Conservation (phyloP, 495 filamentous ascomycete species). For the Parathielavia appendiculata region DNA sequence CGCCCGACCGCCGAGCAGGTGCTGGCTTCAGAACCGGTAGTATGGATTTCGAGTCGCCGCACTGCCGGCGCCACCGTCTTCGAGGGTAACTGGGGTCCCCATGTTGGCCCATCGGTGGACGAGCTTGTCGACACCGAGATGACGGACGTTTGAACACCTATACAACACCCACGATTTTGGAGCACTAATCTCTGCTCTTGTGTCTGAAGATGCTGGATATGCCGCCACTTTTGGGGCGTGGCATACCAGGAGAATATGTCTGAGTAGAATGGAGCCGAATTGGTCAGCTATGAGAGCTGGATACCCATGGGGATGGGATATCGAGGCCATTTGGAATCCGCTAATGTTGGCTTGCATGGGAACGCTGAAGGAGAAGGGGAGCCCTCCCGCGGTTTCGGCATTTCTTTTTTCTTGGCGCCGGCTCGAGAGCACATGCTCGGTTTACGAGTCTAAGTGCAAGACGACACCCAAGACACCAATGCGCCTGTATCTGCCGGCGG, state of each 20-base stretch:
- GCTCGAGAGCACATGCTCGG: constrained; percentile 17
- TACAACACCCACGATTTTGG: constrained; percentile 15
- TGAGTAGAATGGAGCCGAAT: constrained; percentile 27
- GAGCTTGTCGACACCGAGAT: constrained; percentile 43
- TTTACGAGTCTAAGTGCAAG: background rate
- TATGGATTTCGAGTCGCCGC: constrained; percentile 69
- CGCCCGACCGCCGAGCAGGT: constrained; percentile 73
- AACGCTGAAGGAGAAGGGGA: constrained; percentile 15
- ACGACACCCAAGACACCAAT: constrained; percentile 2
- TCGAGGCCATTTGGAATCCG: constrained; percentile 30
- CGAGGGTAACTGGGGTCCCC: constrained; percentile 91
- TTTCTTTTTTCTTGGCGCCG: too few relatives aligned
- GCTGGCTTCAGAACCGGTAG: constrained; percentile 59
- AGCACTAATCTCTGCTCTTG: constrained; percentile 18
- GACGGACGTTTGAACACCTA: constrained; percentile 40
- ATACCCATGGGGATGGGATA: constrained; percentile 32
- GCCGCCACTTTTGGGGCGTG: constrained; percentile 25
- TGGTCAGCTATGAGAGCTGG: constrained; percentile 29
- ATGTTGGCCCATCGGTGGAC: constrained; percentile 21
- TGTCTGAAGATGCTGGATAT: constrained; percentile 34
- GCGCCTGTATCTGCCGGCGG: constrained; percentile 20
- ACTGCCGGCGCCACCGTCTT: constrained; percentile 83
- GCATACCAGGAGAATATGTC: constrained; percentile 28
- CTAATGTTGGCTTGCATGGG: constrained; percentile 17
- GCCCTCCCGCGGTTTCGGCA: constrained; percentile 14